phyloP scores from a whole-genome alignment of 768 basidiomycete genomes.

The Lentinula aciculospora region DNA sequence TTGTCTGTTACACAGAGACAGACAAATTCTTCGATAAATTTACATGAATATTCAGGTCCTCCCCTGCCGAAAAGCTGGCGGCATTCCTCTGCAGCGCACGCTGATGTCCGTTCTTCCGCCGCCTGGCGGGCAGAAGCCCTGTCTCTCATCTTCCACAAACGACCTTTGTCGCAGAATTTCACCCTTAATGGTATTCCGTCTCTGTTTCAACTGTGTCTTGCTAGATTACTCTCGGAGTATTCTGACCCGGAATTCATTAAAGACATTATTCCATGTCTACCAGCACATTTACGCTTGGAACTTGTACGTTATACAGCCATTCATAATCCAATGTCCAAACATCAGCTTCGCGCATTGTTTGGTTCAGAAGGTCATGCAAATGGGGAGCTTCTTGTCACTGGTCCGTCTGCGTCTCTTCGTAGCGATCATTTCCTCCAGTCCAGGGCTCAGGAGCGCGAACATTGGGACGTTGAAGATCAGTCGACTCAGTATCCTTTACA shows the following conservation, averaged over 20 bases:
- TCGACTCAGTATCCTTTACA: constrained; percentile 26
- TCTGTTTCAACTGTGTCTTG: constrained; percentile 55
- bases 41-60: constrained; percentile 33
- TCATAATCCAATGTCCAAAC: constrained; percentile 45
- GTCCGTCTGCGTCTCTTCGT: constrained; percentile 40
- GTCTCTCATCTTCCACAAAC: constrained; percentile 39
- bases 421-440: constrained; percentile 34
- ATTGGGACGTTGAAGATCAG: constrained; percentile 44
- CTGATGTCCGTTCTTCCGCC: constrained; percentile 22
- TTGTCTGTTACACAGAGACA: background rate
- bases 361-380: constrained; percentile 46
- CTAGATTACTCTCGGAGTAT: constrained; percentile 34
- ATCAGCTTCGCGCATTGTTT: constrained; percentile 46
- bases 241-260: constrained; percentile 36
- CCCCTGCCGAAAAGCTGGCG: constrained; percentile 57
- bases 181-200: constrained; percentile 32
- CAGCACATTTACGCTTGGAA: constrained; percentile 52
- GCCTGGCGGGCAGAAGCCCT: constrained; percentile 56
- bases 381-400: constrained; percentile 62
- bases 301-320: constrained; percentile 57
- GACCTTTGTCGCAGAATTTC: background rate
- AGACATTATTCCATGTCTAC: constrained; percentile 44
- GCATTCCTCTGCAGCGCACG: constrained; percentile 17
- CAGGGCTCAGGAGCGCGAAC: constrained; percentile 6
- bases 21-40: background rate